Evolutionary conservation across 2,329 filamentous ascomycete species (phyloP), one percentile per base, ranked within the genome.

Genomic region (Lachnellula occidentalis): DNA sequence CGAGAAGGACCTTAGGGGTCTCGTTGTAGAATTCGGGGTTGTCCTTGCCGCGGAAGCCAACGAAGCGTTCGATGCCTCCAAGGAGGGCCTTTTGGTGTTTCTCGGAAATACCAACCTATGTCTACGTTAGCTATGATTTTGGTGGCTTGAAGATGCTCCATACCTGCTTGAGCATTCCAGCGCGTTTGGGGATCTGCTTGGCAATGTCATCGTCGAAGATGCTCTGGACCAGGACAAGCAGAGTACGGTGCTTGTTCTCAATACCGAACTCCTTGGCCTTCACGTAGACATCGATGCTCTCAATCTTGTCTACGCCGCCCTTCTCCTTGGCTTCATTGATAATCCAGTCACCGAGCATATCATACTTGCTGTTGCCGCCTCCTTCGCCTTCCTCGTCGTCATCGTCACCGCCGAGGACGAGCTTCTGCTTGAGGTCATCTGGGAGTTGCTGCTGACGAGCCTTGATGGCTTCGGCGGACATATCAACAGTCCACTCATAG

Each of bases 251-350:
- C 83, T 97, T 99, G 75, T 74, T 74, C 76, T 96, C 92, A 61
- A 99, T 94, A 65, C 92, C 92, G 54, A 97, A 79, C 66, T 97
- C 94, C 77, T 95, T 94, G 61, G 92, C 92, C 81, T 99, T 97
- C 75, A 95, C 77, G 74, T 95, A 97, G 71, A 99, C 90, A 39
- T 92, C 87, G 62, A 97, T 81, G 67, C 95, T 92, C 69, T 90
- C 86, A 61, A 99, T 81, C 56, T 91, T 85, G 74, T 84, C 79
- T 65, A 96, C 79, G 65, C 85, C 79, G 58, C 87, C 88, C 74
- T 87, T 85, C 61, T 83, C 81, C 56, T 83, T 79, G 55, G 86
- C 85, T 69, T 92, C 79, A 56, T 78, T 78, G 68, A 89, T 81
- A 67, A 99, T 89, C 94, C 94, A 99, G 74, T 87, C 89, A 69